Evolutionary conservation across 176 grass and related monocot species (phyloP).

Genomic region (Raddia guianensis): DNA sequence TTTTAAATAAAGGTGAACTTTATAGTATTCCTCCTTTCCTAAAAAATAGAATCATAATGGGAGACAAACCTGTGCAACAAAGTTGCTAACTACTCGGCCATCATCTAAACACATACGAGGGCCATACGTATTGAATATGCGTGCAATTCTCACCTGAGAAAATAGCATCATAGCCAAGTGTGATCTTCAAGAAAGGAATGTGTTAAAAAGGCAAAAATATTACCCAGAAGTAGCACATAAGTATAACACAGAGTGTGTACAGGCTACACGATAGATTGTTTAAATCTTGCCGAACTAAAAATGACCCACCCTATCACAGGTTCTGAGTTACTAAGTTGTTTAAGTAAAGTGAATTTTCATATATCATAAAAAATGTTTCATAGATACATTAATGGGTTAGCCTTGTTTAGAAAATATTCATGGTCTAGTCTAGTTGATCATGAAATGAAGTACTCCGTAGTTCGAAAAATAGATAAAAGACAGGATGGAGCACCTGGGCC

Average conservation of each 20-base stretch:
- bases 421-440: conserved; percentile 2
- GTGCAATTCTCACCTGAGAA: conserved; percentile 85
- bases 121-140: conserved; percentile 96
- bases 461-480: conserved; percentile 5
- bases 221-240: conserved; percentile 9
- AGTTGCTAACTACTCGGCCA: conserved; percentile 93
- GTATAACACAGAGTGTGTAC: not conserved
- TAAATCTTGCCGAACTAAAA: not conserved
- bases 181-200: conserved; percentile 5
- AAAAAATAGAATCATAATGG: conserved; percentile 15
- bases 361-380: not conserved
- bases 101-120: conserved; percentile 97
- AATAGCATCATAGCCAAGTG: conserved; percentile 26
- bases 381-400: not conserved
- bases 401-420: not conserved
- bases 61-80: conserved; percentile 86
- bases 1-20: conserved; percentile 11
- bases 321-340: not conserved
- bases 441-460: not conserved
- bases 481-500: not conserved
- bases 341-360: not conserved
- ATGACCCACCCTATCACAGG: not conserved
- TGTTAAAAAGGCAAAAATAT: not conserved
- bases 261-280: not conserved
- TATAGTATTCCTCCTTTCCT: conserved; percentile 20